Conservation (phyloP, 768 basidiomycete genomes). For the Amylocystis lapponica region DNA sequence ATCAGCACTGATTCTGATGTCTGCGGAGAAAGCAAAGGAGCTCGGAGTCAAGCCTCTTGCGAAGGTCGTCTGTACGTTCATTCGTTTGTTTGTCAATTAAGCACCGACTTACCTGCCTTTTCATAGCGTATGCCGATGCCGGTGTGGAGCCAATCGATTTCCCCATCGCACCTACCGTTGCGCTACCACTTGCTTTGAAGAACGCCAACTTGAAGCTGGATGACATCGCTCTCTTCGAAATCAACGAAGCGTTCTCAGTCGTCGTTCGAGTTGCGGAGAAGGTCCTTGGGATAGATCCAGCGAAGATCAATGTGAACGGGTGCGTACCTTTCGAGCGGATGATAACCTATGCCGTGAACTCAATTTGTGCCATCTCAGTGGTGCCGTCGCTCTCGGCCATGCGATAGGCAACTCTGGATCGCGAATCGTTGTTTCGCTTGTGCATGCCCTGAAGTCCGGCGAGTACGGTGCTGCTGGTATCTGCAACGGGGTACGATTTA, state of each 20-base stretch:
- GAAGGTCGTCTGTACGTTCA: constrained; percentile 79
- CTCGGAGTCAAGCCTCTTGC: constrained; percentile 91
- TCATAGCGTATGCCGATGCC: constrained; percentile 88
- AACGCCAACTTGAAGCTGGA: constrained; percentile 76
- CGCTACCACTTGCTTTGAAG: constrained; percentile 83
- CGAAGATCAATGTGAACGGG: constrained; percentile 90
- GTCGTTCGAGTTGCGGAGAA: constrained; percentile 91
- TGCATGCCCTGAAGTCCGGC: constrained; percentile 87
- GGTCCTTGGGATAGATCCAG: constrained; percentile 73
- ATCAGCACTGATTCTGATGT: constrained; percentile 91
- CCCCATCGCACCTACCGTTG: constrained; percentile 90
- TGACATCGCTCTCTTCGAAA: constrained; percentile 89
- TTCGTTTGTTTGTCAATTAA: neutral
- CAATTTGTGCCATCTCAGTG: constrained; percentile 60
- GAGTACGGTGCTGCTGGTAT: constrained; percentile 95
- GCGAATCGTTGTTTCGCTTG: constrained; percentile 88
- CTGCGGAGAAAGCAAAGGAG: constrained; percentile 87
- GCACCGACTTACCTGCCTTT: constrained; percentile 6
- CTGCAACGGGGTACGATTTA: constrained; percentile 94
- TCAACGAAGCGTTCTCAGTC: constrained; percentile 97
- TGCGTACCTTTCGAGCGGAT: constrained; percentile 32
- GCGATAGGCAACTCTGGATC: constrained; percentile 96
- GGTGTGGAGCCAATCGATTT: constrained; percentile 97
- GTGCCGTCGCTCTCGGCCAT: constrained; percentile 93
- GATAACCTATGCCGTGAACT: neutral